Base-by-base conservation (phyloP, 2,329 filamentous ascomycete genomes). In the Colletotrichum echinochloae region DNA sequence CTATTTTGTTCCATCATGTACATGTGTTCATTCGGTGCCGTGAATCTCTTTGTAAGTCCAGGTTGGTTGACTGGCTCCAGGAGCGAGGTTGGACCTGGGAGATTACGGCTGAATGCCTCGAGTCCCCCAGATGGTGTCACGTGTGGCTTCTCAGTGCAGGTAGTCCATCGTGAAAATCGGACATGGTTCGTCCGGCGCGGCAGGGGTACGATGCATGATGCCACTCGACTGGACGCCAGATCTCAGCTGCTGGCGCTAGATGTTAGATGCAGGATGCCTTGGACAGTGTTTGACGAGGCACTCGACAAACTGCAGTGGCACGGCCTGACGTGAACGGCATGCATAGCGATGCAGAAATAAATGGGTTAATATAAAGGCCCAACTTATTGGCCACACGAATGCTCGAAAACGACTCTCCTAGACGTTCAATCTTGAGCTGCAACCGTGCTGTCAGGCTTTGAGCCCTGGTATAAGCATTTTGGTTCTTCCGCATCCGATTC, bases 241-340 rank as follows among this genome's bases (percentile, higher is more conserved):
- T 20, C 30, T 60, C 62, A 70, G 66, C 62, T 41, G 62, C 62
- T 56, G 48, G 41, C 66, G 66, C 66, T 70, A 70, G 35, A 67
- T 23, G 46, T 14, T 28, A 9, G 44, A n/a, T 18, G 23, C 44
- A 66, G 5, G 7, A 39, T 26, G 23, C n/a, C 14, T 56, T 23
- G 33, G 20, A 33, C 20, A 14, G 33, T 18, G 33, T 26, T 37
- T 39, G 33, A 26, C 52, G 14, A 39, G 33, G 52, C n/a, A 39
- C 35, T 18, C 26, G 11, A 14, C 30, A 39, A 62, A 26, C 5
- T 39, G 49, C 20, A n/a, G 12, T 54, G 12, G 20, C n/a, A 62
- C 48, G 12, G 23, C 4, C 18, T 62, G 46, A 37, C 18, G 26
- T 62, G 46, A 18, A 56, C 18, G 26, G 5, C 23, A 18, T 62